Evolutionary conservation across 148 eudicot species (phyloP).

Genomic region (Selenicereus undatus): DNA sequence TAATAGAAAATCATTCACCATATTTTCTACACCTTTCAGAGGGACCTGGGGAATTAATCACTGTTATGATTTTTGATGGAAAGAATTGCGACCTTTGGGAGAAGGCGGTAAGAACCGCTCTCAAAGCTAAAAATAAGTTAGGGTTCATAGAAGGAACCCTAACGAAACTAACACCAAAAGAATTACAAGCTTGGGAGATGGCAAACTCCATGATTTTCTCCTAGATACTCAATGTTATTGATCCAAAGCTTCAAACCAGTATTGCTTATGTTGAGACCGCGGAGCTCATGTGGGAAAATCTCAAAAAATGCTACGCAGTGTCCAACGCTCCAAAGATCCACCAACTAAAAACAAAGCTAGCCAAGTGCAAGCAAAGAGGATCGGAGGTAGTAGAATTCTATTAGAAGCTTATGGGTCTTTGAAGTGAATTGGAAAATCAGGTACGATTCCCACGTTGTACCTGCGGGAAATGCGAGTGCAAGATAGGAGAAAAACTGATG

Average conservation of each 20-base stretch:
- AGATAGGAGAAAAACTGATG: no score
- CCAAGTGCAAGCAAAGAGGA: neutral
- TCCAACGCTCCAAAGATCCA: neutral
- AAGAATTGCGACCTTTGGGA: neutral
- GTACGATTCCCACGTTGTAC: neutral
- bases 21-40: neutral
- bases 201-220: neutral
- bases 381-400: neutral
- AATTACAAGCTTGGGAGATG: neutral
- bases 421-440: neutral
- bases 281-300: neutral
- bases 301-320: no score
- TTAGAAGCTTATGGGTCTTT: neutral
- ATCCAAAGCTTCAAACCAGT: no score
- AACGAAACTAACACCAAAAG: neutral
- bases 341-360: neutral
- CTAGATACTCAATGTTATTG: no score
- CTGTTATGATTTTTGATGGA: neutral
- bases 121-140: no score
- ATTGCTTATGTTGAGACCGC: neutral
- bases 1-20: no score
- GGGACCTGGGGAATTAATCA: neutral
- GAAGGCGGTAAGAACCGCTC: neutral
- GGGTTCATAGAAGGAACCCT: neutral
- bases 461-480: no score